Conservation (phyloP, 495 filamentous ascomycete genomes). For the Haplographium delicatum region DNA sequence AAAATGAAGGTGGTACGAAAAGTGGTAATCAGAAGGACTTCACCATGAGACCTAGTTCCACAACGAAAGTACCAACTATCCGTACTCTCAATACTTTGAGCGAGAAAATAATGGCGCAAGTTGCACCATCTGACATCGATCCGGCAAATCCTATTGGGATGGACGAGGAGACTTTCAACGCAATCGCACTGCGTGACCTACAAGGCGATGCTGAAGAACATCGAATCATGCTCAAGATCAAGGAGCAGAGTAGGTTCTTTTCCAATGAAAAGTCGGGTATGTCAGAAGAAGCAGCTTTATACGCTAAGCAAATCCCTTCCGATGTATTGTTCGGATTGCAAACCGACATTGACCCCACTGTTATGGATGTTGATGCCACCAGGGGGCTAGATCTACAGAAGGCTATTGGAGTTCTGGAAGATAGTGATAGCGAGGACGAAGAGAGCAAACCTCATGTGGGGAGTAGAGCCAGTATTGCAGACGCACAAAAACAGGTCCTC, state of each 20-base stretch:
- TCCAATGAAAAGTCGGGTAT: conserved; percentile 49
- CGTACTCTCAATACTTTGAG: conserved; percentile 79
- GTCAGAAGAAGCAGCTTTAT: conserved; percentile 52
- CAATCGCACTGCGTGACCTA: conserved; percentile 78
- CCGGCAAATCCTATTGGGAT: conserved; percentile 54
- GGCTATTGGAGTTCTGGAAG: conserved; percentile 56
- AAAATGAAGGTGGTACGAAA: conserved; percentile 61
- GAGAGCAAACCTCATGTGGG: conserved; percentile 48
- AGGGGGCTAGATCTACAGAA: conserved; percentile 52
- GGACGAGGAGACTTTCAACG: conserved; percentile 69
- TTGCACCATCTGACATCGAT: conserved; percentile 69
- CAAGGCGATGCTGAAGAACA: conserved; percentile 65
- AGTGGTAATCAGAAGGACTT: conserved; percentile 79
- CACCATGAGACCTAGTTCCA: conserved; percentile 70
- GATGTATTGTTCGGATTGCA: conserved; percentile 61
- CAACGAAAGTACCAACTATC: conserved; percentile 73
- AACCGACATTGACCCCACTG: conserved; percentile 46
- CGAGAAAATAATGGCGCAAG: conserved; percentile 84
- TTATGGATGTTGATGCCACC: conserved; percentile 38
- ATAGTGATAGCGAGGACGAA: conserved; percentile 64
- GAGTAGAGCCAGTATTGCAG: conserved; percentile 47
- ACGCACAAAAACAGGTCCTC: conserved; percentile 54
- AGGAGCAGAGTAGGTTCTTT: conserved; percentile 79
- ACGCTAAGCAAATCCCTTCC: conserved; percentile 60
- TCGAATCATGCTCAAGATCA: conserved; percentile 78